Evolutionary conservation across 495 filamentous ascomycete species (phyloP), one percentile per base, ranked within the genome.

Genomic region (Penicillium chermesinum): DNA sequence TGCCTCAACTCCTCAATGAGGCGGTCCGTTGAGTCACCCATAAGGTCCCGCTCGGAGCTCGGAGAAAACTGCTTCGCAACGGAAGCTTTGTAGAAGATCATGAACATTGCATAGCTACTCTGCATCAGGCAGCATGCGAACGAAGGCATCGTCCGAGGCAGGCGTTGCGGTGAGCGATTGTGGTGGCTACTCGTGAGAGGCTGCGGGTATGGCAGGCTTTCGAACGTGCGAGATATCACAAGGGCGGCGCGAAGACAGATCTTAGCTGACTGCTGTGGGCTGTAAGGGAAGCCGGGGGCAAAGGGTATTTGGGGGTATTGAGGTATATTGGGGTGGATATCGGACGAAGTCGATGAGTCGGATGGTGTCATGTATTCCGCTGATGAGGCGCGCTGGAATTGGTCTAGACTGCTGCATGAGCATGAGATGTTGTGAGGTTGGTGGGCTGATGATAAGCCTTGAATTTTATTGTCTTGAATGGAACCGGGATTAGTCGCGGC

Each of bases 101-200:
- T 83, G 17, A 82, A 67, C 59, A 83, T 67, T 7, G 78, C 77
- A 49, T 83, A 83, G 49, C 75, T 79, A 37, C 75, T 74, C 53
- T 83, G 80, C 78, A 83, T 82, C 7, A 80, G 69, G 53, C 80
- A 83, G 50, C 77, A 81, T 14, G 80, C 77, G 47, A 82, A 82
- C 0, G 76, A 72, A 0, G 80, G 80, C 75, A 83, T 81, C 14
- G 76, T 80, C 21, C 79, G 71, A 2, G 78, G 77, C 10, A 73
- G 53, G 19, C 63, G 64, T 9, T 56, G 61, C 51, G 5, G 59
- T 55, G 35, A 62, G 52, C 52, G 61, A 37, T 48, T 54, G 54
- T 45, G 53, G 49, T 47, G 55, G 46, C 49, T 51, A 35, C 41
- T 62, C 58, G 12, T 36, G 0, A 69, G 42, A 1, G 73, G 75